Percentiles rank a stretch among this genome's conserved stretches.
phyloP scores from a whole-genome alignment of 805 yeast species.

The Scheffersomyces coipomensis region DNA sequence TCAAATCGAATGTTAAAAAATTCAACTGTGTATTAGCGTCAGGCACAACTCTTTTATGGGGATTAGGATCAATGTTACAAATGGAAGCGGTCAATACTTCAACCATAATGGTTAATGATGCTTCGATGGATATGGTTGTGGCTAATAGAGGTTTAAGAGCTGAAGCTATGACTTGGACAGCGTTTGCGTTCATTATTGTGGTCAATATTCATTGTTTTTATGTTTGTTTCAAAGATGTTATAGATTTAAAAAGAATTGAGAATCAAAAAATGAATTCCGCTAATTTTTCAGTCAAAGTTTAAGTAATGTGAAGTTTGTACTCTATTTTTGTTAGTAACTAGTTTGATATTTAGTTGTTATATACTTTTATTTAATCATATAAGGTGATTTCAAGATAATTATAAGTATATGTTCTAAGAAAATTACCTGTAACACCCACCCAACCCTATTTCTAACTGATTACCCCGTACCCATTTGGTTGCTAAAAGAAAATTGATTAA shows the following conservation, averaged over 20 bases:
- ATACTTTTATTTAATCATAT: too few relatives aligned
- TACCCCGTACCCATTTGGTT: too few relatives aligned
- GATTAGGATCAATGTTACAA: conserved; percentile 63
- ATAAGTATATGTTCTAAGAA: too few relatives aligned
- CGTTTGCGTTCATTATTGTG: conserved; percentile 48
- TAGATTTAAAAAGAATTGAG: too few relatives aligned
- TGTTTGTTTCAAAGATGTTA: conserved; percentile 11
- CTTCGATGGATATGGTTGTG: conserved; percentile 49
- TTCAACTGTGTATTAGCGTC: not conserved
- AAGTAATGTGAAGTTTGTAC: too few relatives aligned
- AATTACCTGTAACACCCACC: too few relatives aligned
- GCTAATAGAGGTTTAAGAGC: conserved; percentile 52
- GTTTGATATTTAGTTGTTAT: too few relatives aligned
- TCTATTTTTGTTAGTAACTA: too few relatives aligned
- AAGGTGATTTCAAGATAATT: too few relatives aligned
- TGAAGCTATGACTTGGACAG: conserved; percentile 58
- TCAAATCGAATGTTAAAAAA: conserved; percentile 18
- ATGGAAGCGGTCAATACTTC: conserved; percentile 55
- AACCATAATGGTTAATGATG: conserved; percentile 39
- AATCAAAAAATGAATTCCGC: not conserved
- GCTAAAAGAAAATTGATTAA: too few relatives aligned
- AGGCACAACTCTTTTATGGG: conserved; percentile 46
- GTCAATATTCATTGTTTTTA: conserved; percentile 37
- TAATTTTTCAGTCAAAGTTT: not conserved
- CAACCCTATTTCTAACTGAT: too few relatives aligned